Base-by-base conservation (phyloP, 2,329 filamentous ascomycete species). In the Sporothrix inflata region DNA sequence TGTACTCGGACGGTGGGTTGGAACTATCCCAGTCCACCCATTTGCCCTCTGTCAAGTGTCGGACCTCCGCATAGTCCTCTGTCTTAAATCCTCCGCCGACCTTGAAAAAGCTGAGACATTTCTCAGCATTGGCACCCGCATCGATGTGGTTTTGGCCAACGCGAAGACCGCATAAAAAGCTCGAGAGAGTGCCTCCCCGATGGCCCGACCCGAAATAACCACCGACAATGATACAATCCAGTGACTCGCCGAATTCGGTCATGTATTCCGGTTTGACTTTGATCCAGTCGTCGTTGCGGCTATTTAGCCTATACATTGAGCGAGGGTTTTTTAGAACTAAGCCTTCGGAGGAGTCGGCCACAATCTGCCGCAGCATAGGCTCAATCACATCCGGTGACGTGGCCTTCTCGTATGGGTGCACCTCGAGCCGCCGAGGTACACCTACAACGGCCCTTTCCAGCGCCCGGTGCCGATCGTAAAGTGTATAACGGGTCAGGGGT, bases 241-340 rank as follows among this genome's bases (percentile, higher is more conserved):
- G 88, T 0, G 92, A 93, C 81, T 98, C 95, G 74, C 96, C 96
- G 79, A 96, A 97, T 74, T 97, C 95, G 1, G 91, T 91, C 94
- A 98, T 98, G 80, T 99, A 99, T 75, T 99, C 96, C 0, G 96
- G 96, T 78, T 99, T 99, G 9, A 99, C 94, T 80, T 99, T 99
- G 82, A 98, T 91, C 96, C 96, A 99, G 81, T 97, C 93, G 77
- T 97, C 93, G 77, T 97, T 96, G 65, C 96, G 91, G 76, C 93
- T 92, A 78, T 97, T 97, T 11, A 98, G 86, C 7, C 89, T 87
- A 79, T 99, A 99, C 78, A 89, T 87, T 0, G 94, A 97, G 5
- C 91, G 87, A 8, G 96, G 96, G 75, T 97, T 98, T 83, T 99
- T 99, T 69, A 98, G 83, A 0, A 99, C 94, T 0, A 98, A 85